Evolutionary conservation across 2,329 filamentous ascomycete genomes (phyloP), one percentile per base, ranked within the genome.

Genomic region (Aspergillus piperis): DNA sequence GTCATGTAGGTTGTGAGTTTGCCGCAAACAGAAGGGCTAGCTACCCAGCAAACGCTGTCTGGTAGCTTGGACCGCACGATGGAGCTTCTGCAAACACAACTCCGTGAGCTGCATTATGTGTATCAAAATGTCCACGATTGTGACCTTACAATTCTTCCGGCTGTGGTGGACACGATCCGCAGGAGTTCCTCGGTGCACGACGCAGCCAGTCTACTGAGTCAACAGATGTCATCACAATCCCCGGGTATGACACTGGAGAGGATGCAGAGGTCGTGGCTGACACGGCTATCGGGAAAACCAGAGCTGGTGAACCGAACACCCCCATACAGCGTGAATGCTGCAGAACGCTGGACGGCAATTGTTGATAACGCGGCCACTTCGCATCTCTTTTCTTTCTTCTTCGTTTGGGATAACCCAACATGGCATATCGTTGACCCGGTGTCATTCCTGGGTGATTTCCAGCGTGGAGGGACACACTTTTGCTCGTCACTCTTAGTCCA

Each of bases 381-480:
- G 25, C 53, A 55, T 30, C 53, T 55, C 6, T 55, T 55, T 17
- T 47, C 53, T 3, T 25, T 55, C 2, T 55, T 55, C 39, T 55
- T 55, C 41, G 53, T 55, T n/a, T 55, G 53, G 53, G 53, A 55
- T 25, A 55, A 55, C 19, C 53, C 53, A 8, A 55, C 27, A 6
- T 55, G 53, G 53, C 39, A 32, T 15, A 8, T 55, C 11, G 19
- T 55, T 25, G 53, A 55, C 4, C 39, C 53, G 3, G 17, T n/a
- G 27, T 39, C 41, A 13, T 55, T 55, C 53, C 39, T 55, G 3
- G 27, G n/a, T 11, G 53, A 47, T 27, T 55, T 55, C n/a, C 53
- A 55, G n/a, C 17, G 21, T 11, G 53, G 53, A 17, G 13, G n/a
- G 4, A 55, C 53, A 6, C 53, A 42, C 5, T 55, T 55, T 3